Evolutionary conservation across 257 asterid genomes (phyloP).

Genomic region (Nicotiana benthamiana): DNA sequence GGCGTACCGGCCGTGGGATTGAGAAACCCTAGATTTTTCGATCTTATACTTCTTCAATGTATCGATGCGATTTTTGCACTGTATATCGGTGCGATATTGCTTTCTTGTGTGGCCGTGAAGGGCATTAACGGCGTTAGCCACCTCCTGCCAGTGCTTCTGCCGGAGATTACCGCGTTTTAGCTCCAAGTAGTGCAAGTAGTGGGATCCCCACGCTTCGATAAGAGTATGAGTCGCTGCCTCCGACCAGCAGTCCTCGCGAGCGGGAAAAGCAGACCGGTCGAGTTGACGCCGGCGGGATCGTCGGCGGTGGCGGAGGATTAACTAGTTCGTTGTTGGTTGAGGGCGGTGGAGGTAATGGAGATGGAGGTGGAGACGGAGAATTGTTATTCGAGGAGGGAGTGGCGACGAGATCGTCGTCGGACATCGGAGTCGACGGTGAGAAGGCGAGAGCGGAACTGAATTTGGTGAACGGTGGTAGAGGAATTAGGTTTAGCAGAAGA

Average conservation of each 20-base stretch:
- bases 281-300: conserved; percentile 16
- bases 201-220: conserved; percentile 79
- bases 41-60: conserved; percentile 76
- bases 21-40: conserved; percentile 57
- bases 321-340: conserved; percentile 12
- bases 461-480: neutral
- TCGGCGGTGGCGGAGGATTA: conserved; percentile 1
- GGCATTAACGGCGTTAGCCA: conserved; percentile 84
- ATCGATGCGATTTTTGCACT: conserved; percentile 93
- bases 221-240: conserved; percentile 73
- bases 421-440: conserved; percentile 6
- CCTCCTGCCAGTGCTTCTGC: conserved; percentile 85
- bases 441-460: neutral
- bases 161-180: conserved; percentile 91
- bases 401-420: conserved; percentile 22
- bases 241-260: conserved; percentile 87
- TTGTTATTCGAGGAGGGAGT: neutral
- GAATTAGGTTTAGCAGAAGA: neutral
- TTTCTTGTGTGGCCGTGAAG: conserved; percentile 50
- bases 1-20: conserved; percentile 48
- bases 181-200: conserved; percentile 47
- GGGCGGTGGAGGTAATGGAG: conserved; percentile 11
- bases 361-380: conserved; percentile 17
- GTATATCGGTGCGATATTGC: conserved; percentile 73
- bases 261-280: conserved; percentile 36